Evolutionary conservation across 805 yeast species (phyloP), one percentile per base, ranked within the genome.

Genomic region (Lachancea quebecensis): DNA sequence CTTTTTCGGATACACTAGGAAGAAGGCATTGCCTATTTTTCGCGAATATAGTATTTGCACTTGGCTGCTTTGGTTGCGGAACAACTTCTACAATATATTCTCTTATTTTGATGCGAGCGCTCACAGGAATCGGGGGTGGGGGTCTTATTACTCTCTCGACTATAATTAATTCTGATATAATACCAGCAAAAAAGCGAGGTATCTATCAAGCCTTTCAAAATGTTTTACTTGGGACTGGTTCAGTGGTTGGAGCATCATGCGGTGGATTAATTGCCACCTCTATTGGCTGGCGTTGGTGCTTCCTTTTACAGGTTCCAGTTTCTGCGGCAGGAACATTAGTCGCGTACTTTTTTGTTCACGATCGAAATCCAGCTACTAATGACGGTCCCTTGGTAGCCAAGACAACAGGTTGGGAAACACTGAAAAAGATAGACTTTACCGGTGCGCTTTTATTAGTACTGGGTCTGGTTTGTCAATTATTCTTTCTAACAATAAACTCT

Each of bases 1-100:
- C 82, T 47, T 66, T 83, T 29, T 75, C 84, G 36, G 91, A 85
- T 52, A 75, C 85, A 17, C 67, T 74, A 50, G 84, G 85, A 6
- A 64, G 85, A 41, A 71, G 72, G 44, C 60, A 65, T 10, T 68
- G 75, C 8, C 57, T 78, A 9, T 47, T 77, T 6, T 49, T 64
- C 35, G 74, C 75, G 0, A 73, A 77, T 38, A 58, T 57, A 14
- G 60, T 75, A 50, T 71, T 78, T 47, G 70, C 68, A 0, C 29
- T 74, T 1, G 77, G 80, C 34, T 68, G 71, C 60, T 49, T 71
- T 29, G 45, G 69, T 50, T 69, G 81, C 58, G 48, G 70, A 43
- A 49, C 75, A 49, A 53, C 75, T 33, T 50, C 58, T 9, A 58
- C 68, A 16, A 74, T 77, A 1, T 65, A 67, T 2, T 71, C 73